These are phyloP conservation scores for Ordospora colligata DNA, from an alignment of 371 early-diverging fungal genomes.

Conservation along the genomic window DNA sequence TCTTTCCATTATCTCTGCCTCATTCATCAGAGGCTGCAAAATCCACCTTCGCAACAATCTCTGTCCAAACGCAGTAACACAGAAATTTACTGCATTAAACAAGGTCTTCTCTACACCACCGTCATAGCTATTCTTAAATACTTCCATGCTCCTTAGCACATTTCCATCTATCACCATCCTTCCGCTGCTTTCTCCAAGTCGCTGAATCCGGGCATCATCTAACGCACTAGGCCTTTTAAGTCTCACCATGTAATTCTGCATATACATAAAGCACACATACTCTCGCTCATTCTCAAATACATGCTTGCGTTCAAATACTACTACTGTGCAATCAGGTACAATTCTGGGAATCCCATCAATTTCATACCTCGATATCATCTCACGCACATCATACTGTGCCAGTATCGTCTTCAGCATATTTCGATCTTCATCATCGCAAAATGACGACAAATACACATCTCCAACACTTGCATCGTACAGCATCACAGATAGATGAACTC, in stretches of 20 bases:
- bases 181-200: conserved; percentile 53
- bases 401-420: conserved; percentile 79
- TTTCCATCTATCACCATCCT: conserved; percentile 80
- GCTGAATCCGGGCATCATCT: conserved; percentile 17
- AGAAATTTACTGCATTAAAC: conserved; percentile 64
- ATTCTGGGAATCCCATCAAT: neutral
- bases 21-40: conserved; percentile 37
- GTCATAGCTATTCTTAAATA: conserved; percentile 74
- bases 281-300: conserved; percentile 18
- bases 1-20: conserved; percentile 69
- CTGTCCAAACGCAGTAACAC: conserved; percentile 50
- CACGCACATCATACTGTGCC: conserved; percentile 55
- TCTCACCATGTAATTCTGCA: conserved; percentile 48
- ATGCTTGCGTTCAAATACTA: neutral
- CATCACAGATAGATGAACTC: conserved; percentile 66
- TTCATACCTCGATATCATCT: conserved; percentile 44
- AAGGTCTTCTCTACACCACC: conserved; percentile 71
- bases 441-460: conserved; percentile 69
- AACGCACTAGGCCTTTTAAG: conserved; percentile 34
- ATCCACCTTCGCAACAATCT: conserved; percentile 54
- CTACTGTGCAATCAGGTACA: neutral
- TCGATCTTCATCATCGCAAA: conserved; percentile 73
- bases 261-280: conserved; percentile 38
- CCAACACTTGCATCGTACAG: conserved; percentile 89
- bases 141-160: conserved; percentile 78